phyloP scores from a whole-genome alignment of 73 alveolate genomes.

The Tetrahymena thermophila region DNA sequence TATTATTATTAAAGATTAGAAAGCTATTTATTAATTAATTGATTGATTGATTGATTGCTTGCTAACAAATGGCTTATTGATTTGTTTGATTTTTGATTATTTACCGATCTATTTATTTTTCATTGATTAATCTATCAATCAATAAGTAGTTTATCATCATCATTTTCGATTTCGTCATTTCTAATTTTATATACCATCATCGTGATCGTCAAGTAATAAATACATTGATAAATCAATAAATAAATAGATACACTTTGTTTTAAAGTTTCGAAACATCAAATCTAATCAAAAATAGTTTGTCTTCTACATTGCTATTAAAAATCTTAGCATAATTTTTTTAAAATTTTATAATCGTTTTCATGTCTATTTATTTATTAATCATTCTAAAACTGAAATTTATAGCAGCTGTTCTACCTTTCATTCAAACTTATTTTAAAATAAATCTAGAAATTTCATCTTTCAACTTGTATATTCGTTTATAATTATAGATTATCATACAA shows the following conservation, averaged over 20 bases:
- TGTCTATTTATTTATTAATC: neutral
- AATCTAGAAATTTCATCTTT: neutral
- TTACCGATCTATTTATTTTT: neutral
- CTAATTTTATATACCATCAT: neutral
- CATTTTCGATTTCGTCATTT: neutral
- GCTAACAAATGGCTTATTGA: too few species aligned
- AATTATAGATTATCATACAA: too few species aligned
- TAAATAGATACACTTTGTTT: neutral
- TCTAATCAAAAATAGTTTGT: neutral
- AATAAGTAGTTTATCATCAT: neutral
- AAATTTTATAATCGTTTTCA: neutral
- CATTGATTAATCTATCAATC: neutral
- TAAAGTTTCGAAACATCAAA: neutral
- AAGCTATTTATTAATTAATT: neutral
- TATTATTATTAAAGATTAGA: neutral
- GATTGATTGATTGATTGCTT: neutral
- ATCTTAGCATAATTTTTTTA: too few species aligned
- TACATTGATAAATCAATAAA: too few species aligned
- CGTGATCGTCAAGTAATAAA: neutral
- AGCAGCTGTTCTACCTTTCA: neutral
- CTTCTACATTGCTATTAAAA: neutral
- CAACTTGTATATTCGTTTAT: too few species aligned
- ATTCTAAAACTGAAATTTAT: neutral
- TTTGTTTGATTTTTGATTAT: neutral
- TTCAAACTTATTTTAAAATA: too few species aligned